These are phyloP conservation scores for Beauveria sp. DNA, from an alignment of 2,329 filamentous ascomycete species.

Conservation along the genomic window DNA sequence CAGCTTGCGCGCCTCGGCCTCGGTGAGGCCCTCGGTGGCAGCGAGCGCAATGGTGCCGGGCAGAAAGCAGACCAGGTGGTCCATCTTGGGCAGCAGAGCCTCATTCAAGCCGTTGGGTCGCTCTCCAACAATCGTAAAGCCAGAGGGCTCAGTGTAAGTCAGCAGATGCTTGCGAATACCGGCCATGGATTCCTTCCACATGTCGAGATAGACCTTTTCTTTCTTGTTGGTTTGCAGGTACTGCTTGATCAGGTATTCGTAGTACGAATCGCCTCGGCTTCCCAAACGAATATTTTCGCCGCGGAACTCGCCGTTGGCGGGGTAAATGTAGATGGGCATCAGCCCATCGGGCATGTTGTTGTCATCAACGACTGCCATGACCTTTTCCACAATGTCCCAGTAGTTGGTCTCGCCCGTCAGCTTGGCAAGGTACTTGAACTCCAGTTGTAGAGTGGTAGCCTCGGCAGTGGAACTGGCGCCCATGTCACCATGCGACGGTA, in stretches of 20 bases:
- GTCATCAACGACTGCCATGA: slow-evolving; percentile 84
- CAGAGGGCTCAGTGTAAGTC: slow-evolving; percentile 73
- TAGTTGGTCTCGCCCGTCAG: slow-evolving; percentile 87
- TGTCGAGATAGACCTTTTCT: slow-evolving; percentile 78
- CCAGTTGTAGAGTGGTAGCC: slow-evolving; percentile 83
- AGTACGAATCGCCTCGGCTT: slow-evolving; percentile 94
- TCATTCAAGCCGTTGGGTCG: slow-evolving; percentile 64
- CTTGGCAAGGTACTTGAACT: slow-evolving; percentile 95
- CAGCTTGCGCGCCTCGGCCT: slow-evolving; percentile 66
- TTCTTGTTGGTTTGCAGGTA: slow-evolving; percentile 87
- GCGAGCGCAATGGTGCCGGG: slow-evolving; percentile 90
- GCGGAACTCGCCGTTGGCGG: slow-evolving; percentile 69
- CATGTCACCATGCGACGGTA: slow-evolving; percentile 73
- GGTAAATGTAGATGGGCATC: slow-evolving; percentile 84
- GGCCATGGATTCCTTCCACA: slow-evolving; percentile 82
- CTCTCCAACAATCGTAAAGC: slow-evolving; percentile 86
- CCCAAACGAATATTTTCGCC: slow-evolving; percentile 85
- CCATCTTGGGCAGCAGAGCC: slow-evolving; percentile 80
- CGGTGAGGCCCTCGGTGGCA: slow-evolving; percentile 69
- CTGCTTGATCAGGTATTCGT: slow-evolving; percentile 98
- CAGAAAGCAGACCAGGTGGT: slow-evolving; percentile 96
- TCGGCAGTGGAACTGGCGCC: slow-evolving; percentile 93
- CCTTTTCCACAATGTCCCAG: slow-evolving; percentile 86
- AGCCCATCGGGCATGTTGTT: slow-evolving; percentile 74
- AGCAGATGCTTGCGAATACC: slow-evolving; percentile 89